phyloP scores from a whole-genome alignment of 352 stramenopile species.

The Phytophthora sp. region DNA sequence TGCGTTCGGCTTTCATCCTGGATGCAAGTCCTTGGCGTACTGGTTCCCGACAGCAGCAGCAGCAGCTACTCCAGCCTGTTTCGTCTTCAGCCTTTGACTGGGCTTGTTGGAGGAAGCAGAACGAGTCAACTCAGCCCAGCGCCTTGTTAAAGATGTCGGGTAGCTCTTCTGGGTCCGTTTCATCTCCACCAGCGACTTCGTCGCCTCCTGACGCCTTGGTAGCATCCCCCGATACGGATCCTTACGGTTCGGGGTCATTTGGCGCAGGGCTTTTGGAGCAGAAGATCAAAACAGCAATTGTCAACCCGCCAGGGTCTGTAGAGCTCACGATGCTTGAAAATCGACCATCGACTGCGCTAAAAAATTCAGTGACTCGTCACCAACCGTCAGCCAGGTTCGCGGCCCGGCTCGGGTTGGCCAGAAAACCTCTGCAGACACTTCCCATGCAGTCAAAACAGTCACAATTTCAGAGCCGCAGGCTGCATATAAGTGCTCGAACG shows the following conservation, averaged over 20 bases:
- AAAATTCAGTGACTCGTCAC: slow-evolving; percentile 1
- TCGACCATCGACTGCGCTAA: neutral
- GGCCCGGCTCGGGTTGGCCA: slow-evolving; percentile 21
- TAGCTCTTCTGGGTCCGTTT: neutral
- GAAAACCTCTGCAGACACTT: slow-evolving; percentile 21
- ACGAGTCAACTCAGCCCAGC: neutral
- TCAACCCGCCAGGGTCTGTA: slow-evolving; percentile 11
- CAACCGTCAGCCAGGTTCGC: slow-evolving; percentile 24
- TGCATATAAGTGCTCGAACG: neutral
- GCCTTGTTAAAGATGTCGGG: neutral
- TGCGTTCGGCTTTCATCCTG: slow-evolving; percentile 8
- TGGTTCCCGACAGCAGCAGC: neutral
- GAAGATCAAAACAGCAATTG: slow-evolving; percentile 53
- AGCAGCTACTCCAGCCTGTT: neutral
- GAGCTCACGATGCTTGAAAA: slow-evolving; percentile 20
- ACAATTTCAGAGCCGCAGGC: slow-evolving; percentile 12
- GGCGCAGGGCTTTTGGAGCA: slow-evolving; percentile 61
- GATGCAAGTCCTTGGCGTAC: slow-evolving; percentile 5
- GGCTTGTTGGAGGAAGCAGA: slow-evolving; percentile 8
- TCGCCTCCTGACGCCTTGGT: slow-evolving; percentile 33
- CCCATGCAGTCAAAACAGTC: slow-evolving; percentile 9
- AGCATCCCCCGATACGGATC: slow-evolving; percentile 57
- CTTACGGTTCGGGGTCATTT: slow-evolving; percentile 67
- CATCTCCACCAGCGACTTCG: neutral
- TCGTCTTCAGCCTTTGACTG: slow-evolving; percentile 13